phyloP scores from a whole-genome alignment of 306 rosid species.

The Acacia melanoxylon region DNA sequence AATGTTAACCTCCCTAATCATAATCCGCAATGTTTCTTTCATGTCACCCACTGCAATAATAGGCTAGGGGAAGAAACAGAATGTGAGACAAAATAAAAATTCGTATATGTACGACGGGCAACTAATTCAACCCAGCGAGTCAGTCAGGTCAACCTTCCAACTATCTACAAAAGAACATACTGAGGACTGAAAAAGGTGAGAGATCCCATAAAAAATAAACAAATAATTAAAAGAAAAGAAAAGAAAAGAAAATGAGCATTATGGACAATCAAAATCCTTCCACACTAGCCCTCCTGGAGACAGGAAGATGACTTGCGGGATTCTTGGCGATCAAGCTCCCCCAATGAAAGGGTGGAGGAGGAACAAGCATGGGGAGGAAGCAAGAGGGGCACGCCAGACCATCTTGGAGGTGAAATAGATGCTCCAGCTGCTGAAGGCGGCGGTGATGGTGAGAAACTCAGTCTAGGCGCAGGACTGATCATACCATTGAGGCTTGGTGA shows the following conservation, averaged over 20 bases:
- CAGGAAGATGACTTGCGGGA: slow-evolving; percentile 51
- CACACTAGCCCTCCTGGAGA: slow-evolving; percentile 47
- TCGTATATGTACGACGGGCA: slow-evolving; percentile 6
- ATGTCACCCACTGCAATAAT: background rate
- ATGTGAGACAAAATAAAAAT: background rate
- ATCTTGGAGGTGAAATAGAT: slow-evolving; percentile 53
- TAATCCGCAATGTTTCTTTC: slow-evolving; percentile 17
- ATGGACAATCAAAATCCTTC: slow-evolving; percentile 64
- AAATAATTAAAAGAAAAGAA: background rate
- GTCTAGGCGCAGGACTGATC: slow-evolving; percentile 40
- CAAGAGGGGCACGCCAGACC: slow-evolving; percentile 31
- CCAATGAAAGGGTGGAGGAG: slow-evolving; percentile 48
- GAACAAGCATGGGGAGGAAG: slow-evolving; percentile 60
- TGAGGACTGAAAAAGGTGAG: slow-evolving; percentile 39
- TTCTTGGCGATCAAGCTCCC: slow-evolving; percentile 54
- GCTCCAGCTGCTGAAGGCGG: slow-evolving; percentile 44
- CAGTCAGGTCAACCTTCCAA: slow-evolving; percentile 21
- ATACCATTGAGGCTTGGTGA: slow-evolving; percentile 71
- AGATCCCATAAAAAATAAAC: slow-evolving; percentile 23
- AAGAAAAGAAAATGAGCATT: slow-evolving; percentile 14
- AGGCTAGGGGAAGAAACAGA: background rate
- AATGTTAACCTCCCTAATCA: background rate
- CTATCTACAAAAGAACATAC: slow-evolving; percentile 54
- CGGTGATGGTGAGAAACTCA: slow-evolving; percentile 64
- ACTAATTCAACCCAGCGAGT: slow-evolving; percentile 31